A percentile compares a stretch with the other conserved stretches of the same genome.
Conservation (phyloP, 2,329 filamentous ascomycete species). For the Colletotrichum sp. region DNA sequence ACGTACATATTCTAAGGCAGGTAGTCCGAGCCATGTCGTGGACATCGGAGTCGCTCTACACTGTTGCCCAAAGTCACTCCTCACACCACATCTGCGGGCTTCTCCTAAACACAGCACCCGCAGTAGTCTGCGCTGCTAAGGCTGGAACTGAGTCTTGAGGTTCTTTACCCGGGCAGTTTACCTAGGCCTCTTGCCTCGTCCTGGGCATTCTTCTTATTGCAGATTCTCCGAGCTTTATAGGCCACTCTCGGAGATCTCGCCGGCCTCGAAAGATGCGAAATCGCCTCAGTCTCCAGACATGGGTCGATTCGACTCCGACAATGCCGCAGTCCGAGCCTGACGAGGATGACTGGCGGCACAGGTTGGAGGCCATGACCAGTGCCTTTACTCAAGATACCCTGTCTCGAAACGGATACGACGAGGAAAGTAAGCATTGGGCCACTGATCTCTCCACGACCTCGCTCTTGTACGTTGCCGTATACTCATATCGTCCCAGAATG, state of each 20-base stretch:
- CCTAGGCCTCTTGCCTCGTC: neutral
- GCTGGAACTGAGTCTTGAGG: neutral
- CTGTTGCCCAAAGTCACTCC: neutral
- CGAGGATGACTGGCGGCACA: neutral
- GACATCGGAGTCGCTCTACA: neutral
- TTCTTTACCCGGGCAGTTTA: neutral
- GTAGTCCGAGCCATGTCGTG: neutral
- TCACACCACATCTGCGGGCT: neutral
- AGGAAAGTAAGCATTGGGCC: constrained; percentile 3
- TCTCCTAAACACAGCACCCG: neutral
- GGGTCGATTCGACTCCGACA: constrained; percentile 5
- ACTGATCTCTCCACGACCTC: neutral
- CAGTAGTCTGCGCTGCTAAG: neutral
- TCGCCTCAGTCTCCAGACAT: constrained; percentile 7
- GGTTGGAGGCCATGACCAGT: neutral
- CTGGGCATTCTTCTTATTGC: neutral
- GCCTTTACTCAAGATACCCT: neutral
- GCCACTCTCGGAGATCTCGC: neutral
- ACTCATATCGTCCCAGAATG: constrained; percentile 37
- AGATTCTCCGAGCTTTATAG: neutral
- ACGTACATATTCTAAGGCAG: neutral
- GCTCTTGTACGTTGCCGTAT: neutral
- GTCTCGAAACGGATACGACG: constrained; percentile 11
- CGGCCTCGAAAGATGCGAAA: neutral
- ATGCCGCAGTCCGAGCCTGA: neutral